These are phyloP conservation scores for Leersia perrieri DNA, from an alignment of 176 grass and related monocot genomes.

Conservation along the genomic window DNA sequence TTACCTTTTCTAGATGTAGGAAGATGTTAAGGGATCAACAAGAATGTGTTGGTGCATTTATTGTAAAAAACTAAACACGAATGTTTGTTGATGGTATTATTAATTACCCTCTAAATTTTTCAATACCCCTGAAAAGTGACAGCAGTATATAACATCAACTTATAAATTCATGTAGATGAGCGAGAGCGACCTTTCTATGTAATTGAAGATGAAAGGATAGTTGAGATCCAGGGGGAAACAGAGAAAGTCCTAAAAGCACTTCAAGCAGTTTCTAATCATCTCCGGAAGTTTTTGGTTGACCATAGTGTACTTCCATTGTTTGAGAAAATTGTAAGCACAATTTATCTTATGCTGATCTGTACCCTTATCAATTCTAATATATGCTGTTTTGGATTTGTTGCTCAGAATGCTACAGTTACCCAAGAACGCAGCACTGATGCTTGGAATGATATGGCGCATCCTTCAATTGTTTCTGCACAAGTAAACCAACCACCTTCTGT, in stretches of 20 bases:
- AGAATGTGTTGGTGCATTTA: not conserved
- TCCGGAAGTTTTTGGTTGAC: constrained; percentile 98
- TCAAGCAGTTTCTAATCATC: constrained; percentile 74
- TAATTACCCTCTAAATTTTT: not conserved
- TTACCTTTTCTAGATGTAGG: not conserved
- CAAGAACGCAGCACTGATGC: constrained; percentile 46
- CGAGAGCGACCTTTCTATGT: constrained; percentile 77
- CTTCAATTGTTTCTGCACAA: constrained; percentile 40
- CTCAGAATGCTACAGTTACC: constrained; percentile 52
- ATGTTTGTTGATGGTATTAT: constrained; percentile 2
- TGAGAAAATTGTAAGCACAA: constrained; percentile 78
- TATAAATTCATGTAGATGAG: constrained; percentile 57
- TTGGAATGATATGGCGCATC: constrained; percentile 59
- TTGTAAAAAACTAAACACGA: not conserved
- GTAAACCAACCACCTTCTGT: constrained; percentile 52
- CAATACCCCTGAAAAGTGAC: not conserved
- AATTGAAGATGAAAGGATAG: constrained; percentile 82
- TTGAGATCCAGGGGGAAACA: constrained; percentile 97
- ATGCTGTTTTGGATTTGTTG: not conserved
- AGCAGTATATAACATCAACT: constrained; percentile 1
- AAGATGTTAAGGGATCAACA: not conserved
- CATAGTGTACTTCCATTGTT: constrained; percentile 95
- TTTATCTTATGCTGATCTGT: constrained; percentile 13
- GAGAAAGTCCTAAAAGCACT: constrained; percentile 84
- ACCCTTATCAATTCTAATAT: constrained; percentile 4